Evolutionary conservation across 73 alveolate genomes (phyloP).

Genomic region (Durusdinium trenchii): DNA sequence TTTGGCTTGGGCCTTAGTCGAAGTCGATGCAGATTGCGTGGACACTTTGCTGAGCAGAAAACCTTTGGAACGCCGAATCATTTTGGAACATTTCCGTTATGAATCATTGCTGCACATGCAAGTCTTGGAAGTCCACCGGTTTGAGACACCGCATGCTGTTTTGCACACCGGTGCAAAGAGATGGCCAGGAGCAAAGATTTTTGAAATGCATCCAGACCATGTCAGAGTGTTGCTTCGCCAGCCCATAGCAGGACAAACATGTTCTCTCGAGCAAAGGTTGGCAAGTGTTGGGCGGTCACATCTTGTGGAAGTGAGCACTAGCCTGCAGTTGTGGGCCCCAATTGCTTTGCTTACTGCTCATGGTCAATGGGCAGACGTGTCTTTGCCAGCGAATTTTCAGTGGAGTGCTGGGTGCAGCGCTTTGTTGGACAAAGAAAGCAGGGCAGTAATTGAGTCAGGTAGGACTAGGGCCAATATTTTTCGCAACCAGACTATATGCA

Average conservation of each 20-base stretch:
- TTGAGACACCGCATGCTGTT: background rate
- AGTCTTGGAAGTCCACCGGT: background rate
- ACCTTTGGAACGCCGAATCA: background rate
- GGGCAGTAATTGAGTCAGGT: background rate
- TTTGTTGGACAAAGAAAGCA: background rate
- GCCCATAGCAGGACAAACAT: background rate
- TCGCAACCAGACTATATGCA: background rate
- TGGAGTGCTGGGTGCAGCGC: background rate
- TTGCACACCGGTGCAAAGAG: background rate
- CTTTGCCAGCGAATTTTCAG: background rate
- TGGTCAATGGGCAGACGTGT: background rate
- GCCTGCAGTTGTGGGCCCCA: background rate
- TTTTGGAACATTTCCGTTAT: background rate
- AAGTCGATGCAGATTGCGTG: background rate
- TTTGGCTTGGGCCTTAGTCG: conserved; percentile 3
- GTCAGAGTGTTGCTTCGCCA: background rate
- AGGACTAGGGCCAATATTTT: background rate
- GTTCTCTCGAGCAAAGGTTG: background rate
- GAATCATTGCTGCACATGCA: background rate
- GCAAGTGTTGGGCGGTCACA: background rate
- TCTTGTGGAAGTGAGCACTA: background rate
- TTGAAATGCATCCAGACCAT: background rate
- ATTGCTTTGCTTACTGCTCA: background rate
- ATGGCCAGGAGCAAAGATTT: background rate
- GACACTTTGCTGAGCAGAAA: background rate